phyloP scores from a whole-genome alignment of 169 alveolate genomes.

The Babesia bigemina region DNA sequence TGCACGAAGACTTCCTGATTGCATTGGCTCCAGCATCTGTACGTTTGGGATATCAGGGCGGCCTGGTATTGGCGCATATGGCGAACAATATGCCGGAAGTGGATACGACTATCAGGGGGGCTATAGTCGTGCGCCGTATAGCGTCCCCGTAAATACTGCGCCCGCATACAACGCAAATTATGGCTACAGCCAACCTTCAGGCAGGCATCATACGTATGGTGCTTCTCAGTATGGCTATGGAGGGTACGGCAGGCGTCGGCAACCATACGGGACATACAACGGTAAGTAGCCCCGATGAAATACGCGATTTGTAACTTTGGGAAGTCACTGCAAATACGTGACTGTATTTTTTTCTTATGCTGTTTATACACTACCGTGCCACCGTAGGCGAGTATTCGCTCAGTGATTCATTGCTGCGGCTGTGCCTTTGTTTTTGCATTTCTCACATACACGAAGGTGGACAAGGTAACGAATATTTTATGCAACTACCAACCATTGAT shows the following conservation, averaged over 20 bases:
- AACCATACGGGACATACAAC: slow-evolving; percentile 17
- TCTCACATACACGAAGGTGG: slow-evolving; percentile 4
- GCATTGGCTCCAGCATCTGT: neutral
- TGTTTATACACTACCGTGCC: too few species aligned
- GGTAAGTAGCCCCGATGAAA: neutral
- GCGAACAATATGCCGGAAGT: slow-evolving; percentile 33
- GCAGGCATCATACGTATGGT: neutral
- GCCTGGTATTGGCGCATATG: slow-evolving; percentile 6
- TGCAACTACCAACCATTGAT: slow-evolving; percentile 61
- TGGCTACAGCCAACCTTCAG: slow-evolving; percentile 14
- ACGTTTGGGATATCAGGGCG: neutral
- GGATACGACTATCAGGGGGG: slow-evolving; percentile 32
- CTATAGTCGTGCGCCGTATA: slow-evolving; percentile 19
- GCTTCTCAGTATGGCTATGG: slow-evolving; percentile 22
- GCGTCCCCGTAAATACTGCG: slow-evolving; percentile 1
- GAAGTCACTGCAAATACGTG: too few species aligned
- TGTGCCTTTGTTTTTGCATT: neutral
- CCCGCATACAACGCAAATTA: slow-evolving; percentile 6
- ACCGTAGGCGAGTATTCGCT: too few species aligned
- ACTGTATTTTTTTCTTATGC: too few species aligned
- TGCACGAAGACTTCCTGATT: neutral
- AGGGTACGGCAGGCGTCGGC: slow-evolving; percentile 17
- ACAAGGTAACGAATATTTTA: neutral
- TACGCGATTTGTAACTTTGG: too few species aligned
- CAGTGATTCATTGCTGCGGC: too few species aligned